Conservation (phyloP, 163 green algal species). For the Scenedesmus sp. region DNA sequence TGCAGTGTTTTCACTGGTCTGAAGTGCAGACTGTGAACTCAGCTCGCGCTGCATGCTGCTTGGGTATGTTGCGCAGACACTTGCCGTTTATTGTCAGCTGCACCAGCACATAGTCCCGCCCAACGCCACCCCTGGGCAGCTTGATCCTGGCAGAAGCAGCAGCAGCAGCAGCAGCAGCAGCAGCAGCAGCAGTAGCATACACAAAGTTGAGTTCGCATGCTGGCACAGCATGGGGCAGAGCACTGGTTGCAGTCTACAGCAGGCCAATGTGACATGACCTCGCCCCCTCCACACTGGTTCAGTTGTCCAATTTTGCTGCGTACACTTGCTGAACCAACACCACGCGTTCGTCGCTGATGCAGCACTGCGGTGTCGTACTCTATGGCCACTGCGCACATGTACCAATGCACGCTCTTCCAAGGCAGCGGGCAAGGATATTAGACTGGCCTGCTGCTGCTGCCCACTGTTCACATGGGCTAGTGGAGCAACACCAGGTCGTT, state of each 20-base stretch:
- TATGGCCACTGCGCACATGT: neutral
- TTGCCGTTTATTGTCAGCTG: constrained; percentile 42
- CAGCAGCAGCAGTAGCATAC: too few species aligned
- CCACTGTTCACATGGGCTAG: neutral
- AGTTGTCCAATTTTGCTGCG: too few species aligned
- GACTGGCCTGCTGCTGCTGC: neutral
- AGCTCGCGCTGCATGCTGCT: neutral
- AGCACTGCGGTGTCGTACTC: too few species aligned
- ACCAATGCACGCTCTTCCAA: neutral
- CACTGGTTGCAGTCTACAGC: too few species aligned
- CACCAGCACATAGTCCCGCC: constrained; percentile 39
- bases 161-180: neutral
- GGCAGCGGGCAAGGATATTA: neutral
- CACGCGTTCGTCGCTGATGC: too few species aligned
- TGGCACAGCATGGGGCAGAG: too few species aligned
- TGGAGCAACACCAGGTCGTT: neutral
- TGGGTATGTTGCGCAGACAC: neutral
- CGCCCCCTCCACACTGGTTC: too few species aligned
- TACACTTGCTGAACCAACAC: too few species aligned
- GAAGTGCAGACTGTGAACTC: too few species aligned
- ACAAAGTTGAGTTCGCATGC: too few species aligned
- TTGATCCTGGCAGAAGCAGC: constrained; percentile 37
- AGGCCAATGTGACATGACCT: too few species aligned
- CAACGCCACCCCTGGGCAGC: constrained; percentile 46
- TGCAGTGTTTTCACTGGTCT: too few species aligned